Conservation (phyloP, 306 rosid species). For the Gastrolobium villosum region DNA sequence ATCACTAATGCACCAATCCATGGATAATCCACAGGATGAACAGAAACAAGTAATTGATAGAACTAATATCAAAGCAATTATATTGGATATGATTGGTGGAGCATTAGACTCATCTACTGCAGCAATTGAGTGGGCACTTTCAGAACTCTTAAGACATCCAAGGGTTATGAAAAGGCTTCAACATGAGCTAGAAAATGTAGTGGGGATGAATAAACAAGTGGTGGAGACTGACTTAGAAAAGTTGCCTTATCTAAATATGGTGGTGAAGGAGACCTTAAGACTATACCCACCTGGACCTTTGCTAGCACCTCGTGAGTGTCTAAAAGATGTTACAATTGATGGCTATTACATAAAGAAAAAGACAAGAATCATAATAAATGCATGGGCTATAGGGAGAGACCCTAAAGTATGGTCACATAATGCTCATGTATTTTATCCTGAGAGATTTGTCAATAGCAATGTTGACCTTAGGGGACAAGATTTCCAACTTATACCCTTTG, state of each 20-base stretch:
- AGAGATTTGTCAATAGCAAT: conserved; percentile 36
- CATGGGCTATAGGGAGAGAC: conserved; percentile 53
- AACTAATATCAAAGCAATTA: conserved; percentile 50
- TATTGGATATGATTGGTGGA: conserved; percentile 42
- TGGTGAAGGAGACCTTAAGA: too few relatives aligned
- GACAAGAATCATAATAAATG: conserved; percentile 37
- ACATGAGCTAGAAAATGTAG: too few relatives aligned
- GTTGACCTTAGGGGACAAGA: conserved; percentile 41
- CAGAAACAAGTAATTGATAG: not conserved
- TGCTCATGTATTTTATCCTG: conserved; percentile 39
- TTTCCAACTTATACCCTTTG: conserved; percentile 51
- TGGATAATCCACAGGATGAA: not conserved
- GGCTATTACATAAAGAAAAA: conserved; percentile 50
- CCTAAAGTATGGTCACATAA: conserved; percentile 48
- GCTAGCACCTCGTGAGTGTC: too few relatives aligned
- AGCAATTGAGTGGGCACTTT: too few relatives aligned
- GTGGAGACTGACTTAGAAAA: too few relatives aligned
- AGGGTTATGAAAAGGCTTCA: too few relatives aligned
- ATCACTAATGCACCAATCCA: conserved; percentile 25
- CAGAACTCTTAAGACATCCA: too few relatives aligned
- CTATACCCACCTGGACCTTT: too few relatives aligned
- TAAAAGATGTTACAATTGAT: not conserved
- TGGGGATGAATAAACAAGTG: too few relatives aligned
- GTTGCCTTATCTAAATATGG: too few relatives aligned
- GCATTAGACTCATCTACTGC: conserved; percentile 31